Base-by-base conservation (phyloP, 1,139 yeast species). In the Yarrowia galli region DNA sequence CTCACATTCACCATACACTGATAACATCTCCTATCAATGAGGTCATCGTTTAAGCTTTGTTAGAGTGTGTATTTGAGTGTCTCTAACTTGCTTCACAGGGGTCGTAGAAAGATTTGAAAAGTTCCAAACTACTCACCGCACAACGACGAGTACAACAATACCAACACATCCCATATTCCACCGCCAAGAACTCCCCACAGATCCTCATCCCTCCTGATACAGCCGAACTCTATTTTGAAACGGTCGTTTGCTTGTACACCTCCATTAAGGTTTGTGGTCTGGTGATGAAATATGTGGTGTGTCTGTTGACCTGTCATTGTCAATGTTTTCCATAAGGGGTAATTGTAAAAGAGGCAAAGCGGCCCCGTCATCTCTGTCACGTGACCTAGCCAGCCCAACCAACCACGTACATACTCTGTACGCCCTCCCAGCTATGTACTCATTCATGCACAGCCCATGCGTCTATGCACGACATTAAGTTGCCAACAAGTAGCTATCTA, bases 181-280 rank as follows among this genome's bases (percentile, higher is more conserved):
- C 6, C 40, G 8, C 40, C 40, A 12, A 6, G 6, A 13, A 13
- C 40, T n/a, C 40, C 40, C 40, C 40, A 36, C 32, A 9, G 5
- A 28, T 6, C 32, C n/a, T 28, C 32, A 9, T 35, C 15, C 36
- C 2, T 35, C 20, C 10, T n/a, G 10, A 1, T 16, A 9, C 12
- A 15, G 1, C 1, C 12, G 23, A 45, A 45, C 13, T 22, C 49
- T 23, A 45, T 23, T 23, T n/a, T 23, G 51, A 46, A 46, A 46
- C 51, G 51, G 28, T 46, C 51, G 51, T n/a, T 46, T 46, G 51
- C 51, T 46, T 23, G n/a, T n/a, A 45, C 20, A 4, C 46, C 2
- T 20, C 35, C 16, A 23, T 16, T 46, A 46, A 46, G 25, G 35
- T 46, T 25, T 20, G 4, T 9, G 36, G 53, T 48, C 53, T n/a